Percentiles rank a stretch among this genome's conserved stretches.
phyloP scores from a whole-genome alignment of 495 filamentous ascomycete species.

The Trichoderma parareesei region DNA sequence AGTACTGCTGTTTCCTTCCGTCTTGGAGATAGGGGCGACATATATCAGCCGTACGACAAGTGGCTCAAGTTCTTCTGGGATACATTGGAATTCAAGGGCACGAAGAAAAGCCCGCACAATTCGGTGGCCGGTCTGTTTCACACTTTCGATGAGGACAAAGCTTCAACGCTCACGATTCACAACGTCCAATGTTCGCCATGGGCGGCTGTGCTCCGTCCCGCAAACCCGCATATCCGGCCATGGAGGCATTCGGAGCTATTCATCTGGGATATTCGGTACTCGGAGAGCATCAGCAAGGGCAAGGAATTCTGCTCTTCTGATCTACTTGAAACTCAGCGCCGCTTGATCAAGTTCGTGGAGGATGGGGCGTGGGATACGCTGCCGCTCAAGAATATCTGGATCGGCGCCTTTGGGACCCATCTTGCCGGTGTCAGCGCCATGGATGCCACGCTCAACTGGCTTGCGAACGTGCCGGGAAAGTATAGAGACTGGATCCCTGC shows the following conservation, averaged over 20 bases:
- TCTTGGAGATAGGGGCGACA: not conserved
- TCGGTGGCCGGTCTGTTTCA: slow-evolving; percentile 33
- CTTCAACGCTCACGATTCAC: not conserved
- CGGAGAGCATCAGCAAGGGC: slow-evolving; percentile 15
- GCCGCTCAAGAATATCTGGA: slow-evolving; percentile 29
- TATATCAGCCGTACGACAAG: not conserved
- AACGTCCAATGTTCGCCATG: slow-evolving; percentile 28
- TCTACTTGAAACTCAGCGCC: slow-evolving; percentile 33
- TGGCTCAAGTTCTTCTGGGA: not conserved
- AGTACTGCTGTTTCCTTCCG: not conserved
- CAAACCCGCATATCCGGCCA: slow-evolving; percentile 22
- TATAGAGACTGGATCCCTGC: not conserved
- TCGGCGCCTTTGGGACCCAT: slow-evolving; percentile 18
- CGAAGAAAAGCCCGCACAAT: not conserved
- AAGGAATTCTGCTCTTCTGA: slow-evolving; percentile 15
- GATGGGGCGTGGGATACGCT: slow-evolving; percentile 19
- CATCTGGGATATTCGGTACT: slow-evolving; percentile 35
- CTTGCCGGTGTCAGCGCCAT: not conserved
- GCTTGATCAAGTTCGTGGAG: slow-evolving; percentile 22
- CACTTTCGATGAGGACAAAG: slow-evolving; percentile 16
- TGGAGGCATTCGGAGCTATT: slow-evolving; percentile 29
- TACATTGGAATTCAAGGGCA: not conserved
- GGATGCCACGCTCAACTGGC: not conserved
- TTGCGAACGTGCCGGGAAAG: not conserved
- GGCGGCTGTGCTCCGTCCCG: slow-evolving; percentile 31